Evolutionary conservation across 352 stramenopile genomes (phyloP).

Genomic region (Pythium vanterpoolii): DNA sequence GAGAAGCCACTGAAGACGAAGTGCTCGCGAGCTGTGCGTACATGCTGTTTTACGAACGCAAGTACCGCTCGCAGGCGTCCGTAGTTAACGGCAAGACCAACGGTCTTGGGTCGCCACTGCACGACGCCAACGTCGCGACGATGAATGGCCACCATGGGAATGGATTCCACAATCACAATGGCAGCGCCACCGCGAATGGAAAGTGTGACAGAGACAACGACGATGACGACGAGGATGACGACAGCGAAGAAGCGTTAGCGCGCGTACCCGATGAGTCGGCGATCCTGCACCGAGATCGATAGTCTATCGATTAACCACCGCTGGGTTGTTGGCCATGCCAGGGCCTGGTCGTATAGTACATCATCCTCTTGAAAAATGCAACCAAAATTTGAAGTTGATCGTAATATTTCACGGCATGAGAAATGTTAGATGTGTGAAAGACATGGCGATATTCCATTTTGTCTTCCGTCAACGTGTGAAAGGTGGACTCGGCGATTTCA

Average conservation of each 20-base stretch:
- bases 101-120: neutral
- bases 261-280: conserved; percentile 20
- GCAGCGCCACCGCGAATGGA: conserved; percentile 32
- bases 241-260: conserved; percentile 11
- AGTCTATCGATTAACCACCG: neutral
- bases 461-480: neutral
- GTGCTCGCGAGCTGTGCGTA: conserved; percentile 80
- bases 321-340: neutral
- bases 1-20: conserved; percentile 47
- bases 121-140: neutral
- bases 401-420: no score
- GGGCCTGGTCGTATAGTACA: neutral
- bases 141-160: conserved; percentile 16
- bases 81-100: neutral
- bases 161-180: conserved; percentile 22
- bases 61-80: conserved; percentile 28
- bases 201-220: conserved; percentile 28
- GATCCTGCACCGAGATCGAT: conserved; percentile 3
- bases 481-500: neutral
- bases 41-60: conserved; percentile 90
- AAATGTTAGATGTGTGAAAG: neutral
- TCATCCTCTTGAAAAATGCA: neutral
- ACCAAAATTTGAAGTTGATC: neutral
- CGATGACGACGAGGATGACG: conserved; percentile 17
- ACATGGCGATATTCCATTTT: neutral